Conservation (phyloP, 2,329 filamentous ascomycete species). For the Capronia coronata region DNA sequence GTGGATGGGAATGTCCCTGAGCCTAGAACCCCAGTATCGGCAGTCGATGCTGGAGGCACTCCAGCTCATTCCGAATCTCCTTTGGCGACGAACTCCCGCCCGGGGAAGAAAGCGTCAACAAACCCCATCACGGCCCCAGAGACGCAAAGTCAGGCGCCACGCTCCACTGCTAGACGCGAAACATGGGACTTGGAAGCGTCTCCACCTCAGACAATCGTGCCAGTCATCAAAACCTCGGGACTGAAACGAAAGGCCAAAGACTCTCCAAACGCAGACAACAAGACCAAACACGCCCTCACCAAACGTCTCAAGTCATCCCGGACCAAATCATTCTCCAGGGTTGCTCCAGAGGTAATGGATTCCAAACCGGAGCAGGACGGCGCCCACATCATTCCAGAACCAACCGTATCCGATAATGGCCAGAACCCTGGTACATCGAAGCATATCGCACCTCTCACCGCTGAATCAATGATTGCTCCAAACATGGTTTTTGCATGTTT, state of each 20-base stretch:
- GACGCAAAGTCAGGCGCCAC: constrained; percentile 34
- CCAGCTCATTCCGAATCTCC: background rate
- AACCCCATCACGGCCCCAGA: constrained; percentile 3
- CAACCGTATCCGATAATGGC: background rate
- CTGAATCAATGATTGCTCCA: constrained; percentile 35
- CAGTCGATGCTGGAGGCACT: background rate
- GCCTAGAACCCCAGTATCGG: background rate
- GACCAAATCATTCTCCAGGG: background rate
- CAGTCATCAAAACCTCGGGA: background rate
- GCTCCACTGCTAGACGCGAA: constrained; percentile 35
- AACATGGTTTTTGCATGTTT: constrained; percentile 55
- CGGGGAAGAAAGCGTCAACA: constrained; percentile 4
- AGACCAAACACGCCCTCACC: background rate
- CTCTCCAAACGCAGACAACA: background rate
- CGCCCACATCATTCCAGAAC: background rate
- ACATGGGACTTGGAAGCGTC: constrained; percentile 40
- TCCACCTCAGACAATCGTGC: constrained; percentile 28
- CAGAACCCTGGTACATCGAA: background rate
- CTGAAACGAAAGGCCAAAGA: constrained; percentile 13
- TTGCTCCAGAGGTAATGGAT: background rate
- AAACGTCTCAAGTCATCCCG: constrained; percentile 1
- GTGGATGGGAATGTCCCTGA: background rate
- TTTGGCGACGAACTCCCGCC: background rate
- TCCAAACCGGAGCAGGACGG: background rate
- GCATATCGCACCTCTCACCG: background rate